Evolutionary conservation across 371 early-diverging fungal genomes (phyloP), one percentile per base, ranked within the genome.

Genomic region (Apophysomyces sp.): DNA sequence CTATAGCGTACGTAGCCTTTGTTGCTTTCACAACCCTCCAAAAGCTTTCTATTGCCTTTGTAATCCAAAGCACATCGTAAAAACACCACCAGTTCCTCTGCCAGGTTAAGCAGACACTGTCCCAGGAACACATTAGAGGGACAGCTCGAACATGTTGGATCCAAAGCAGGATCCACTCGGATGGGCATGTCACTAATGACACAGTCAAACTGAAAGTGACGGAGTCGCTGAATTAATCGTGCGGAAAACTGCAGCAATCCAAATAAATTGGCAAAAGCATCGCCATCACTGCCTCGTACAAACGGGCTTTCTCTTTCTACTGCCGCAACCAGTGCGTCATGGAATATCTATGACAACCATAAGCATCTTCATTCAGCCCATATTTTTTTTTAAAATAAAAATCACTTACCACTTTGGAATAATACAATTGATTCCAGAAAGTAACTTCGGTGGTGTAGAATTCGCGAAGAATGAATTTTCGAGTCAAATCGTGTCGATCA

Each of bases 371-470:
- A n/a, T n/a, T n/a, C n/a, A n/a, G n/a, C 34, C 34, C 34, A 34
- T 11, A 13, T 37, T 55, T 15, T 26, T 18, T 55, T 36, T 29
- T n/a, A n/a, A n/a, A n/a, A n/a, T n/a, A n/a, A n/a, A n/a, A n/a
- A n/a, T n/a, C 28, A 57, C 71, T 55, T 74, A 76, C 80, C 31
- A 74, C 73, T 72, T 76, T 76, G 15, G 69, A 44, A 52, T 70
- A 76, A 41, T 74, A 67, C 26, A 79, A 31, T 36, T 79, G 76
- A 53, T 74, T 79, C 72, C 74, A 74, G 57, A 74, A 79, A 18
- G 71, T 76, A 8, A 74, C 69, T 66, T 79, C 80, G 1, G 80
- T 79, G 2, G 65, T 68, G 54, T 72, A 79, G 54, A 79, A 69
- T 36, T 79, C 80, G 55, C 67, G 58, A 12, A 76, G 30, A 54